Base-by-base conservation (phyloP, 495 filamentous ascomycete species). In the Podospora pseudoanserina region DNA sequence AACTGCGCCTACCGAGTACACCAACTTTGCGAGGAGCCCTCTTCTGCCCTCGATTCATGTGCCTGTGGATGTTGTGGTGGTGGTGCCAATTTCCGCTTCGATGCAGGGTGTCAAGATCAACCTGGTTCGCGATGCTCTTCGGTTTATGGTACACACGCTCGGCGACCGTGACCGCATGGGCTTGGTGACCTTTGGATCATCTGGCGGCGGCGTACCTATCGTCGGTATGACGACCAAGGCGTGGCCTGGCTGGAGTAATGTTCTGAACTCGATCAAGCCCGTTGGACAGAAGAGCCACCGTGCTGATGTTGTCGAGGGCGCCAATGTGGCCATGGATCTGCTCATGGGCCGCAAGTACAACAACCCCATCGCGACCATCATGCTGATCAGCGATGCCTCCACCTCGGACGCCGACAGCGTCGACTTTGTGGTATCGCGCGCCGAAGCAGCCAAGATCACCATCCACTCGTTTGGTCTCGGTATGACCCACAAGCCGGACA, bases 81-180 rank as follows among this genome's bases (percentile, higher is more conserved):
- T 99, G 44, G 95, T 99, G 60, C 95, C 95, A 0, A 93, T 98
- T 13, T 97, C 95, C 11, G 97, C 96, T 5, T 99, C 95, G 0
- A 99, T 98, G 95, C 95, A 97, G 78, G 95, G 96, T 5, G 85
- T 99, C 61, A 99, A 99, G 79, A 97, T 99, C 71, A 96, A 91
- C 61, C 85, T 99, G 0, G 86, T 99, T 7, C 90, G 93, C n/a
- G 95, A 98, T 77, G 88, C 93, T 5, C 86, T 99, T 39, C 93
- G 91, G 60, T 99, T 97, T 77, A 89, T 99, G 69, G 93, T 98
- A 7, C 85, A 90, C 65, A 92, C 89, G 64, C 89, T 99, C n/a
- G 95, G 95, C 7, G 92, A 97, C 64, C 86, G 92, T 32, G 95
- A 99, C 72, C 89, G 95, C 28, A 97, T 99, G 94, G 95, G 95